phyloP scores from a whole-genome alignment of 345 rosid species.

The Lenwebbia sp. region DNA sequence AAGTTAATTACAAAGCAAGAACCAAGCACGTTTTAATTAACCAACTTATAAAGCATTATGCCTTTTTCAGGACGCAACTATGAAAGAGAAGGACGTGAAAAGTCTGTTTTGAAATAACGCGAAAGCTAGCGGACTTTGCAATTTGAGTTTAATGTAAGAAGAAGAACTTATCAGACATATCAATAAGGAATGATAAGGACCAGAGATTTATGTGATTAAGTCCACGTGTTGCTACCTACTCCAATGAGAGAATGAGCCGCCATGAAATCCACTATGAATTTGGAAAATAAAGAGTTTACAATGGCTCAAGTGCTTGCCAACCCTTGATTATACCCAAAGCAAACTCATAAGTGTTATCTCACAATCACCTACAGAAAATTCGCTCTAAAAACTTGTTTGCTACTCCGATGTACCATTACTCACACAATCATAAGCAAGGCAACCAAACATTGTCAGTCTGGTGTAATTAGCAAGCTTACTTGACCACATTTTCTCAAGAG shows the following conservation, averaged over 20 bases:
- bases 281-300: neutral
- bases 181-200: neutral
- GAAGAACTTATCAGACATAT: neutral
- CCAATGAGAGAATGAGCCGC: neutral
- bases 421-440: neutral
- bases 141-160: neutral
- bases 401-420: neutral
- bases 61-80: neutral
- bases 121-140: neutral
- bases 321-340: neutral
- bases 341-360: neutral
- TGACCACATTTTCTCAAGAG: neutral
- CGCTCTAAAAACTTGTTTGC: neutral
- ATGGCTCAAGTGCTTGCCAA: neutral
- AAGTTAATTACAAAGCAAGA: neutral
- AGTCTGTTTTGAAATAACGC: neutral
- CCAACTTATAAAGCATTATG: neutral
- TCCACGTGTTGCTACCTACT: neutral
- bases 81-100: neutral
- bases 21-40: neutral
- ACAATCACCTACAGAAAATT: neutral
- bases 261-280: neutral
- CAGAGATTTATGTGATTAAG: neutral
- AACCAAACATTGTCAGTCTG: too few relatives aligned
- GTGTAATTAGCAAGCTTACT: neutral